Evolutionary conservation across 345 rosid genomes (phyloP).

Genomic region (Pelargonium nanum): DNA sequence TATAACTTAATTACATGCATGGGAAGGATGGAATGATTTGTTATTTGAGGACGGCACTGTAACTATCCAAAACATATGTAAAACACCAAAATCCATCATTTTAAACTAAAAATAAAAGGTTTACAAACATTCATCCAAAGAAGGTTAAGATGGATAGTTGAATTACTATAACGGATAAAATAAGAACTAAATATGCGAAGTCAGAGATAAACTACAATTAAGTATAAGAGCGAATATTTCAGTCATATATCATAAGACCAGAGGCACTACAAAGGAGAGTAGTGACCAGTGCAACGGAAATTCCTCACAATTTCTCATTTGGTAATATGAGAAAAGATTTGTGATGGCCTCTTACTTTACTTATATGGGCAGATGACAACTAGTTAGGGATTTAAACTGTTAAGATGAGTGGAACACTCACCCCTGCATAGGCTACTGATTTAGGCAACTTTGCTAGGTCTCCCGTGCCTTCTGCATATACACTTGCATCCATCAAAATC

Average conservation of each 20-base stretch:
- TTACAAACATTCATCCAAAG: background rate
- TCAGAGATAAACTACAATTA: background rate
- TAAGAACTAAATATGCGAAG: background rate
- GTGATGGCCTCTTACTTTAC: too few relatives aligned
- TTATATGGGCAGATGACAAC: background rate
- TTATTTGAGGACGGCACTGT: background rate
- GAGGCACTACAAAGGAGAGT: too few relatives aligned
- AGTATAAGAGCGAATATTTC: background rate
- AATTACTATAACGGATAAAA: background rate
- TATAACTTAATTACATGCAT: background rate
- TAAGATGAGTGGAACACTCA: slow-evolving; percentile 18
- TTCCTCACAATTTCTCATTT: too few relatives aligned
- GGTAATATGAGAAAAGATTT: too few relatives aligned
- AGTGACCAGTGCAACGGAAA: too few relatives aligned
- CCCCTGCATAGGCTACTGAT: slow-evolving; percentile 81
- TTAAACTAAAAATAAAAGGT: background rate
- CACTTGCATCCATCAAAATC: slow-evolving; percentile 83
- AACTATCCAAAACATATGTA: background rate
- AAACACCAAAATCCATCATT: background rate
- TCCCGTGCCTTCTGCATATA: slow-evolving; percentile 87
- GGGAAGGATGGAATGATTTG: background rate
- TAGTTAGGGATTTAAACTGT: background rate
- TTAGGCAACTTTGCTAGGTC: slow-evolving; percentile 59
- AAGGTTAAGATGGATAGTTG: background rate
- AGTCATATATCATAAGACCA: too few relatives aligned